Evolutionary conservation across 208 protist species (phyloP), one percentile per base, ranked within the genome.

Genomic region (Polymyxa betae): DNA sequence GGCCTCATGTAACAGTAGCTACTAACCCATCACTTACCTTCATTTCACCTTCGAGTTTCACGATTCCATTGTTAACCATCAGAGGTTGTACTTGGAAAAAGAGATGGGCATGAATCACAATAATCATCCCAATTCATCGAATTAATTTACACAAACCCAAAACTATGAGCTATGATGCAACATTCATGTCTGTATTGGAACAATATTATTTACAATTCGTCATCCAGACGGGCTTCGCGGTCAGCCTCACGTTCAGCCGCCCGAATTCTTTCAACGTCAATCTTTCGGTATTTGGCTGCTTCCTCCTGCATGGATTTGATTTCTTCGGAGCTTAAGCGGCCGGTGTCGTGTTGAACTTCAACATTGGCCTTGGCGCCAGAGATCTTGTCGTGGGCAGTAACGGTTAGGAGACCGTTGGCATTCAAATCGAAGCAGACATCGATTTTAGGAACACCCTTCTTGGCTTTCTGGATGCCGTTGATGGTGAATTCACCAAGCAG

Each of bases 351-450:
- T 35, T 82, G 12, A 5, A 90, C 91, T 32, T 88, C 88, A 41
- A 91, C 89, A n/a, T 91, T 91, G 10, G 78, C 12, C 10, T 41
- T 44, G 35, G 88, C 88, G n/a, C 88, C 88, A 32, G 88, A 88
- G 12, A 5, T 24, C 45, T 91, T 90, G 29, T 91, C 90, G 38
- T 35, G 5, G 35, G 90, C 90, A 10, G 90, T 91, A n/a, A 92
- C 91, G 29, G n/a, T 78, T 20, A 91, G 77, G 0, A 78, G 45
- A 20, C 89, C 89, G 45, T 92, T 91, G 20, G 88, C 38, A 46
- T 92, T 92, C 29, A 92, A 1, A 94, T 99, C 98, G 88, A 99
- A 99, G 16, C 95, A 96, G 40, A 99, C 98, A 90, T 98, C 97
- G 41, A 92, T 68, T 46, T 92, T 91, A 20, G 89, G 45, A 64